Base-by-base conservation (phyloP, 2,329 filamentous ascomycete species). In the Cladosporium colombiae region DNA sequence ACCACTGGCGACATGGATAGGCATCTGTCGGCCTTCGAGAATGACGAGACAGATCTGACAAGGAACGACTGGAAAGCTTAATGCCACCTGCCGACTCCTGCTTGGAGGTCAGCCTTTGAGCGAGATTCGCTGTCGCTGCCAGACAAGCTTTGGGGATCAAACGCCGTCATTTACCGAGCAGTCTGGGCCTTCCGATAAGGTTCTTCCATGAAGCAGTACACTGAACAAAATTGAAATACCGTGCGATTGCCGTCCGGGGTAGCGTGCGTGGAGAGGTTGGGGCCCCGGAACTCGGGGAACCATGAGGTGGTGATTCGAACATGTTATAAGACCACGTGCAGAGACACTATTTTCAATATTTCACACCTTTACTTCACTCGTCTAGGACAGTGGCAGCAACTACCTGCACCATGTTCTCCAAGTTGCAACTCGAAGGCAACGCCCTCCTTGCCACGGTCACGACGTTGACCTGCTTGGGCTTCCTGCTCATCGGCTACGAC, bases 401-500 rank as follows among this genome's bases (percentile, higher is more conserved):
- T 11, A n/a, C 18, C 18, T 14, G 16, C 52, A 44, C 49, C 37
- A 61, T 61, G 58, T 49, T 58, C 63, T 68, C 40, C 21, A 72
- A 71, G 69, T 29, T 67, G 13, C 66, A 67, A 37, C 71, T 76
- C 61, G 72, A 75, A 66, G 80, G 80, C 40, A 77, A 75, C 37
- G 70, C 74, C 16, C 77, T 84, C 25, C 73, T 83, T 25, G 69
- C 77, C 25, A 76, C 80, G 21, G 80, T 83, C 65, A 81, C 79
- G 25, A 71, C 77, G 8, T 70, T 83, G 68, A 81, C 81, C 0
- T 83, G 79, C 33, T 67, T 83, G 46, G 80, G 81, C 0, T 84
- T 84, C 66, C 76, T 83, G 69, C 75, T 83, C 40, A 83, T 84
- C 50, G 82, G 82, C 23, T 82, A 77, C 66, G 81, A 82, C 66